Evolutionary conservation across 2,329 filamentous ascomycete genomes (phyloP), one percentile per base, ranked within the genome.

Genomic region (Ophioceras dolichostomum): DNA sequence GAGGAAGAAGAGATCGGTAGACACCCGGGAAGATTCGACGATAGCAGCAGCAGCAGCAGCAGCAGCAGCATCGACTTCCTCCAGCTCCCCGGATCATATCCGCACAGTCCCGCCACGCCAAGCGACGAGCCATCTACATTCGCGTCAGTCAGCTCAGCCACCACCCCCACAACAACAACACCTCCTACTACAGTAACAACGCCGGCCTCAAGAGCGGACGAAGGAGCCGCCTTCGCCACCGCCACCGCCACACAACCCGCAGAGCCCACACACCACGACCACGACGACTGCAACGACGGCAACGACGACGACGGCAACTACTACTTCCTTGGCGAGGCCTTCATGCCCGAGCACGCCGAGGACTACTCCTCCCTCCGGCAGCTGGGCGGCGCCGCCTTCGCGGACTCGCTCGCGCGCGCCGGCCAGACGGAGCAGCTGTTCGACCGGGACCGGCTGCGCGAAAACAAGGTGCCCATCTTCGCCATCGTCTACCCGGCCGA

Each of bases 311-410:
- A 16, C 5, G 13, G 18, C 16, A n/a, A 13, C 13, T 34, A 49
- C 18, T 47, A 47, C 41, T 38, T 50, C 26, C 43, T 43, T 2
- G 47, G 42, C 21, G 49, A 52, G 42, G 46, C 49, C 37, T 36
- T 51, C 16, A 48, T 43, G 37, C 43, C 18, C 4, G 47, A 43
- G 38, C 44, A 49, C 42, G 49, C 42, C 27, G 37, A 43, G 9
- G 36, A 40, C 16, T 49, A 47, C 31, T 26, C 22, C 1, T 29
- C 22, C 2, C 41, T 52, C 17, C 27, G 16, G 7, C 26, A n/a
- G 8, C 39, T 47, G 8, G 36, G 31, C 20, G 22, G 13, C 10
- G 30, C 9, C 3, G 16, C 13, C 7, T 33, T 34, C 6, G 39
- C 41, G 6, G 34, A 42, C 4, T 12, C 41, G n/a, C 35, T 48